Base-by-base conservation (phyloP, 2,329 filamentous ascomycete species). In the Hypocreales sp. region DNA sequence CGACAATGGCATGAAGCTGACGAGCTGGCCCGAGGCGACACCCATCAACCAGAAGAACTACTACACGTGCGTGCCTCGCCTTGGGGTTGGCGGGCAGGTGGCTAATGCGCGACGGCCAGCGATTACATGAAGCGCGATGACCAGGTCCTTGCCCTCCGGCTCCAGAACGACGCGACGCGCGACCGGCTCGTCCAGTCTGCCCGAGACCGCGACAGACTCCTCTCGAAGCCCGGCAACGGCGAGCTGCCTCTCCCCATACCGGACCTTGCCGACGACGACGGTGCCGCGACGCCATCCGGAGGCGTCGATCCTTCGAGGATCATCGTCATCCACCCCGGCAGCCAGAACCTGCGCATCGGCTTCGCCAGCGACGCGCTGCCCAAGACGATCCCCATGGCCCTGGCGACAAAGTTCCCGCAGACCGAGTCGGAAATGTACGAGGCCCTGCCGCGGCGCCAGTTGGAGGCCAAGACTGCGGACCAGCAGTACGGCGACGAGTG, bases 21-120 rank as follows among this genome's bases (percentile, higher is more conserved):
- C 84, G 25, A 92, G 69, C 51, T 98, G 90, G 87, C 87, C 90
- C 8, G 79, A 90, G 46, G 75, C 93, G 31, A 67, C 72, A 23
- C 82, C 90, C 44, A 98, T 98, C 56, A 98, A 98, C 50, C 90
- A 98, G 54, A 98, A 98, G 61, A 98, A 98, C 54, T 98, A 98
- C 55, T 94, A 94, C 53, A 93, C 86, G 82, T 90, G 65, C 35
- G 74, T 60, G 18, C 21, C 14, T 10, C 12, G 8, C 11, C 6
- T 16, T 4, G 8, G 7, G 8, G 22, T 17, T 8, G 10, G 17
- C 13, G 7, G 14, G 19, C 19, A 6, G 9, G 10, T 2, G 21
- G 5, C 22, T 26, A 23, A 27, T 14, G 3, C 35, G 14, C 24
- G 24, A 31, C 24, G 29, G 23, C 18, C 40, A 93, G 84, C 34